Conservation (phyloP, 2,329 filamentous ascomycete genomes). For the Trichophyton verrucosum region DNA sequence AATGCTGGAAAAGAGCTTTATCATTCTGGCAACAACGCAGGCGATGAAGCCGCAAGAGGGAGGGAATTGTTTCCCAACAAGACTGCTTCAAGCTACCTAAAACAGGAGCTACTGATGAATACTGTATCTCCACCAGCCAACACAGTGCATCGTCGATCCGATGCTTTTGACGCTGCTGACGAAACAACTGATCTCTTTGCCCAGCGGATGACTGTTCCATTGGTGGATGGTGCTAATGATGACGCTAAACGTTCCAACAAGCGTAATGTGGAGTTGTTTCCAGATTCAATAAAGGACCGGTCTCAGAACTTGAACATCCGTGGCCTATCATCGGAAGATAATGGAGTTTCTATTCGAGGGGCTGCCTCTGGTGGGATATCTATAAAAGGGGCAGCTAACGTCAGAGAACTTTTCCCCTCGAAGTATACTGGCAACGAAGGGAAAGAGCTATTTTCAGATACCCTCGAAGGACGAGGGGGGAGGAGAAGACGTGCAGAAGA, state of each 20-base stretch:
- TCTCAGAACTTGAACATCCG: conserved; percentile 43
- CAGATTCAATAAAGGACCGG: conserved; percentile 17
- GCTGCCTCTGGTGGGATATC: conserved; percentile 41
- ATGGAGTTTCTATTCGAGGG: conserved; percentile 29
- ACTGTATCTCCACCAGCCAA: conserved; percentile 32
- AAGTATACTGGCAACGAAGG: conserved; percentile 47
- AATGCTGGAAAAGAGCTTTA: conserved; percentile 49
- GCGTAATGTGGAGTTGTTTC: conserved; percentile 29
- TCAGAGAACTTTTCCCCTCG: conserved; percentile 57
- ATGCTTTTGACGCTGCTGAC: conserved; percentile 43
- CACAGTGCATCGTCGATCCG: conserved; percentile 34
- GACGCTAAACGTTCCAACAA: conserved; percentile 16
- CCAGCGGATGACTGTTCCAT: conserved; percentile 37
- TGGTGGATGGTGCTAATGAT: conserved; percentile 32
- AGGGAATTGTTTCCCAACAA: conserved; percentile 39
- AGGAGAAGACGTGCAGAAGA: conserved; percentile 59
- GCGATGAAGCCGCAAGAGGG: conserved; percentile 24
- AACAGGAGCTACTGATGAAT: conserved; percentile 44
- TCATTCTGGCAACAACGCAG: conserved; percentile 25
- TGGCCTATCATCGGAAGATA: conserved; percentile 39
- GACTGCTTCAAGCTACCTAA: conserved; percentile 30
- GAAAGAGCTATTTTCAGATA: conserved; percentile 58
- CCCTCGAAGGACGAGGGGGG: conserved; percentile 44
- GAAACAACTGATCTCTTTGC: conserved; percentile 43
- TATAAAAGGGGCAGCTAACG: conserved; percentile 57